Evolutionary conservation across 306 rosid genomes (phyloP).

Genomic region (Lagenaria siceraria): DNA sequence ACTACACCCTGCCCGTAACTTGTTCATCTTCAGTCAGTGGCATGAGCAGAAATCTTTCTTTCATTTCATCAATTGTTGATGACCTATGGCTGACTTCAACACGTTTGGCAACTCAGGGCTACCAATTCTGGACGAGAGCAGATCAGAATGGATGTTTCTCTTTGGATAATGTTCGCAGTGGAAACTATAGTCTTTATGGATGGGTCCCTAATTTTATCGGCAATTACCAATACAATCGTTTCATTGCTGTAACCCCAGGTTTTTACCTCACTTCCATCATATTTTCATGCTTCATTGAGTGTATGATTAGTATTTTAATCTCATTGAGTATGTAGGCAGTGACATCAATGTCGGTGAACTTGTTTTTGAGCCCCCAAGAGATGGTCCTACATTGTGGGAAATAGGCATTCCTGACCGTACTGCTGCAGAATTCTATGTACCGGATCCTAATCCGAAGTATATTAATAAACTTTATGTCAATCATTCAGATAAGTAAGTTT

Average conservation of each 20-base stretch:
- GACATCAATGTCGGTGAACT: slow-evolving; percentile 44
- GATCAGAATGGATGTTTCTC: slow-evolving; percentile 52
- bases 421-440: slow-evolving; percentile 69
- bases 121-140: slow-evolving; percentile 77
- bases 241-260: slow-evolving; percentile 52
- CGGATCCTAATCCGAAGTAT: slow-evolving; percentile 70
- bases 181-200: slow-evolving; percentile 53
- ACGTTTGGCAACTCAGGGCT: slow-evolving; percentile 30
- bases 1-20: not conserved
- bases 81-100: not conserved
- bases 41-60: not conserved
- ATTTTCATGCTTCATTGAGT: not conserved
- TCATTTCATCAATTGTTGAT: not conserved
- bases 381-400: slow-evolving; percentile 90
- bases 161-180: slow-evolving; percentile 30
- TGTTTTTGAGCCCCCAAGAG: slow-evolving; percentile 64
- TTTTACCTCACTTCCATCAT: not conserved
- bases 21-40: not conserved
- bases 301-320: not conserved
- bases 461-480: slow-evolving; percentile 59
- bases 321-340: slow-evolving; percentile 26
- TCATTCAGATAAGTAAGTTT: slow-evolving; percentile 61
- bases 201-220: slow-evolving; percentile 80
- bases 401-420: slow-evolving; percentile 87
- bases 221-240: slow-evolving; percentile 39